These are phyloP conservation scores for Penicillium italicum DNA, from an alignment of 2,329 filamentous ascomycete species.

Conservation along the genomic window DNA sequence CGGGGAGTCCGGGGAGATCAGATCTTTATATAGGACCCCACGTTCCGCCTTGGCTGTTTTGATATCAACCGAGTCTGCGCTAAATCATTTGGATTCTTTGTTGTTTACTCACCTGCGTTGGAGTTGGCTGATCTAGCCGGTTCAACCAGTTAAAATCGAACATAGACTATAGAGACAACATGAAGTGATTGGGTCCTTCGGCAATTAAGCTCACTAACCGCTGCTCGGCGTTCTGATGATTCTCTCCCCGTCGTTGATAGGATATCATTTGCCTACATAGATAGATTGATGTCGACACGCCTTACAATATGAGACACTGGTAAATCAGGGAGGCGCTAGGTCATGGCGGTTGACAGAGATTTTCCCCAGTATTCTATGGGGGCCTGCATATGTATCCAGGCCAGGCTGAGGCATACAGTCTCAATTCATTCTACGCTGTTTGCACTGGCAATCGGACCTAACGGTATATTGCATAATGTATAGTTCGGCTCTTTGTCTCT, in stretches of 20 bases:
- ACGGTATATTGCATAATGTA: too few relatives aligned
- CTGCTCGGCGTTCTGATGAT: neutral
- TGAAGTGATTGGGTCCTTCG: constrained; percentile 5
- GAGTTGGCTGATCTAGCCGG: neutral
- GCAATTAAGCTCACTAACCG: neutral
- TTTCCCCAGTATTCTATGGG: too few relatives aligned
- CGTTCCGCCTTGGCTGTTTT: neutral
- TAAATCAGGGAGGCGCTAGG: too few relatives aligned
- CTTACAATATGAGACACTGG: too few relatives aligned
- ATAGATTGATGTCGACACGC: too few relatives aligned
- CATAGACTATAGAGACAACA: neutral
- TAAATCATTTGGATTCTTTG: neutral
- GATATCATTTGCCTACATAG: neutral
- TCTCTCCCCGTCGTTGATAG: neutral
- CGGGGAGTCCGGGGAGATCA: neutral
- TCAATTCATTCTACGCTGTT: too few relatives aligned
- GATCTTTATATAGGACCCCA: neutral
- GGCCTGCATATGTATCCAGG: too few relatives aligned
- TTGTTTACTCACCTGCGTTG: neutral
- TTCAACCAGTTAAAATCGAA: neutral
- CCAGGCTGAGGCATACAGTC: too few relatives aligned
- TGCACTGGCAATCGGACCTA: too few relatives aligned
- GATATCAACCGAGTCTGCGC: neutral
- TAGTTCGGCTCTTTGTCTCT: too few relatives aligned
- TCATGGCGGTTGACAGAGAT: too few relatives aligned